These are phyloP conservation scores for Gigaspora rosea DNA, from an alignment of 192 early-diverging fungal genomes.

Conservation along the genomic window DNA sequence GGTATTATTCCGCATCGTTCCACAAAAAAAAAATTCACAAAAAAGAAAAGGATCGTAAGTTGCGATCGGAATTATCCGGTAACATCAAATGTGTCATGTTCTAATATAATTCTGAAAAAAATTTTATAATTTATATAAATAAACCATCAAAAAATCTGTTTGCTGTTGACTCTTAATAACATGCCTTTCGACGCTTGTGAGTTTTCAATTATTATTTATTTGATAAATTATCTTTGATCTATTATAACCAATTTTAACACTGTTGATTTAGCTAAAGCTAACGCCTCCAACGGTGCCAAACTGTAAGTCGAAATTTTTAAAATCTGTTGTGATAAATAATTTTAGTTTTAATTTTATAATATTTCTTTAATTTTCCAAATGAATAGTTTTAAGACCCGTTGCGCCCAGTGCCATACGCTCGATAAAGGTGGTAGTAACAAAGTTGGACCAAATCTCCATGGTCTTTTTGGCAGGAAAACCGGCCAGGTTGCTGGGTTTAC, in stretches of 20 bases:
- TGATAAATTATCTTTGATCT: neutral
- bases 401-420: slow-evolving; percentile 97
- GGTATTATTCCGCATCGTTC: no score
- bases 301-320: neutral
- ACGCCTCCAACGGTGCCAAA: neutral
- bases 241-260: neutral
- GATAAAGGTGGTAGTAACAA: slow-evolving; percentile 89
- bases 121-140: no score
- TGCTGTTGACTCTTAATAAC: neutral
- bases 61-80: no score
- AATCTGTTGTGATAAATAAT: no score
- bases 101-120: no score
- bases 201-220: neutral
- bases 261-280: neutral
- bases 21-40: no score
- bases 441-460: slow-evolving; percentile 95
- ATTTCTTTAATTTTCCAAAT: neutral
- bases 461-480: slow-evolving; percentile 88
- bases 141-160: no score
- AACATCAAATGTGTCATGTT: no score
- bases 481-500: slow-evolving; percentile 84
- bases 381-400: slow-evolving; percentile 92
- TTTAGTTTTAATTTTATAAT: neutral
- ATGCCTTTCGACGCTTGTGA: slow-evolving; percentile 31
- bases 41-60: no score